A percentile compares a stretch with the other conserved stretches of the same genome.
These are phyloP conservation scores for Talaromyces rugulosus DNA, from an alignment of 2,329 filamentous ascomycete genomes.

Conservation along the genomic window DNA sequence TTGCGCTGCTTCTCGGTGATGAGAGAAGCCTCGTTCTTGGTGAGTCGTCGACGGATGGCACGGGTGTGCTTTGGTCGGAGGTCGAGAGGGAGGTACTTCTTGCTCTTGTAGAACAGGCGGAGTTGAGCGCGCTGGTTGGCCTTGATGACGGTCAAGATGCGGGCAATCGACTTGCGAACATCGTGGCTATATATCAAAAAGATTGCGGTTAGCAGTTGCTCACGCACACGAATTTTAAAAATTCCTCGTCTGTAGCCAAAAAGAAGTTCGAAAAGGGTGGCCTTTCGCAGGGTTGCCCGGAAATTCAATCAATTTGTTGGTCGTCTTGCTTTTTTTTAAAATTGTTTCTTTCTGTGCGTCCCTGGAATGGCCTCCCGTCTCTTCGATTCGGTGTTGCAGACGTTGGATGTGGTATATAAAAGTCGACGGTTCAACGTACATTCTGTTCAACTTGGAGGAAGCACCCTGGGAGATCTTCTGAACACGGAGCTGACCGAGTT, in stretches of 20 bases:
- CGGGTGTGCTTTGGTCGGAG: constrained; percentile 98
- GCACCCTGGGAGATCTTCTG: constrained; percentile 95
- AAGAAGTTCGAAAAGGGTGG: not conserved
- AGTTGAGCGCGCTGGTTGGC: constrained; percentile 98
- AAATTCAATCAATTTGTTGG: not conserved
- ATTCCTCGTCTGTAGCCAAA: not conserved
- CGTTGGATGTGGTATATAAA: not conserved
- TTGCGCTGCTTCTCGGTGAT: constrained; percentile 95
- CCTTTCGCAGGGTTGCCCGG: not conserved
- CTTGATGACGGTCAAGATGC: constrained; percentile 99
- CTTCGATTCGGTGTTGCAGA: not conserved
- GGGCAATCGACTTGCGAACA: constrained; percentile 98
- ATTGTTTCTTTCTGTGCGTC: not conserved
- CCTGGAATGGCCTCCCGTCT: not conserved
- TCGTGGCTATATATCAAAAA: constrained; percentile 66
- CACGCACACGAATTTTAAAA: not conserved
- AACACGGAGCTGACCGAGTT: constrained; percentile 93
- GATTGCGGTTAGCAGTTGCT: constrained; percentile 20
- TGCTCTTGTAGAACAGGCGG: constrained; percentile 99
- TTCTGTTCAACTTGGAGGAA: constrained; percentile 93
- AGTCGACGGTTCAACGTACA: constrained; percentile 58
- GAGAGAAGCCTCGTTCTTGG: constrained; percentile 80
- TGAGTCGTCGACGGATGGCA: constrained; percentile 92
- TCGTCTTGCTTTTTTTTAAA: constrained; percentile 1
- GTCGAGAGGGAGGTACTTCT: constrained; percentile 98